Conservation (phyloP, 306 rosid species). For the Sechiopsis laciniata region DNA sequence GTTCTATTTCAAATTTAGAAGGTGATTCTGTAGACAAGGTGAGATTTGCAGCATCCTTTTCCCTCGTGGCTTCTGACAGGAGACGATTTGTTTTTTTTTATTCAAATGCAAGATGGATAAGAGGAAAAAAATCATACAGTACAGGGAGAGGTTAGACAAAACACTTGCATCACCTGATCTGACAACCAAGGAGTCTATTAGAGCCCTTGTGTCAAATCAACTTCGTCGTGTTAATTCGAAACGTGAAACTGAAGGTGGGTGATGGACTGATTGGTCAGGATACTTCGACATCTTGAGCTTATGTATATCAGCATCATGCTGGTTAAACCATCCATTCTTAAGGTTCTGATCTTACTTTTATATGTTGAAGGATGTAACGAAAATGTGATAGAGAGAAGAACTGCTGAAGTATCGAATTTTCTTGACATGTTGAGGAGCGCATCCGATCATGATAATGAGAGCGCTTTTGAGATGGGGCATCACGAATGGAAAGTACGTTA, state of each 20-base stretch:
- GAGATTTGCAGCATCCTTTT: not conserved
- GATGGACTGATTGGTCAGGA: not conserved
- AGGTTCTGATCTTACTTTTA: slow-evolving; percentile 19
- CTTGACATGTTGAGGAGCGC: slow-evolving; percentile 82
- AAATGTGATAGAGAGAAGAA: slow-evolving; percentile 44
- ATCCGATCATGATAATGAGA: slow-evolving; percentile 36
- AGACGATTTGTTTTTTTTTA: slow-evolving; percentile 18
- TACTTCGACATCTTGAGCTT: not conserved
- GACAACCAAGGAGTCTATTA: slow-evolving; percentile 42
- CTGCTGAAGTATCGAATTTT: slow-evolving; percentile 54
- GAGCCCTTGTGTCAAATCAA: slow-evolving; percentile 58
- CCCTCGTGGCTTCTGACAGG: slow-evolving; percentile 22
- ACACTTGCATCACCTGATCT: slow-evolving; percentile 69
- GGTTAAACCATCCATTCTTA: slow-evolving; percentile 18
- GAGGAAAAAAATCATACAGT: slow-evolving; percentile 49
- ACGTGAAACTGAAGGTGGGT: slow-evolving; percentile 49
- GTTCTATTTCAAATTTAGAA: slow-evolving; percentile 4
- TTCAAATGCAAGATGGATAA: slow-evolving; percentile 51
- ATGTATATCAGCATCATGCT: not conserved
- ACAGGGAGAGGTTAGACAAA: slow-evolving; percentile 69
- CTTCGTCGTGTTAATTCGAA: slow-evolving; percentile 37
- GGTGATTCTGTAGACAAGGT: not conserved
- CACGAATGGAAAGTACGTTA: slow-evolving; percentile 76
- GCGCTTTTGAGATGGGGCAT: slow-evolving; percentile 29
- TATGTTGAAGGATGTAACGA: slow-evolving; percentile 43